Base-by-base conservation (phyloP, 768 basidiomycete species). In the Cubamyces lactineus region DNA sequence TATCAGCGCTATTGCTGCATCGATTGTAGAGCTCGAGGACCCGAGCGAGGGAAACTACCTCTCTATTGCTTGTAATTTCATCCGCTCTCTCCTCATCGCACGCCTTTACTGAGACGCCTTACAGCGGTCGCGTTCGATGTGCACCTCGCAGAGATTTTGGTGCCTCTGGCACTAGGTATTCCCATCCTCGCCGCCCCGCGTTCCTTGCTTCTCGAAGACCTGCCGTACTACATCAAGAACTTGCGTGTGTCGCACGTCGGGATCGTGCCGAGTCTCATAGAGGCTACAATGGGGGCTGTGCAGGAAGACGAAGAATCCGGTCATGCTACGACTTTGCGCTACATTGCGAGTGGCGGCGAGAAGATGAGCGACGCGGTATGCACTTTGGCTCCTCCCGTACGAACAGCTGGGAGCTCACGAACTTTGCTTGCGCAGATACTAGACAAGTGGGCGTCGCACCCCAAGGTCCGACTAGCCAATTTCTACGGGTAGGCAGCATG, bases 111-210 rank as follows among this genome's bases (percentile, higher is more conserved):
- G 38, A 58, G 34, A 17, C 21, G 45, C 26, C 12, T 41, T 39
- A 11, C 61, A 83, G 82, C 82, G 16, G 77, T 82, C 51, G 82
- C 82, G 12, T 83, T 83, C 64, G 82, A 83, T 57, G 82, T 83
- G 0, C 82, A 83, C 67, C 49, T 83, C 28, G 73, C 75, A 5
- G 82, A 83, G 66, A 77, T 79, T 28, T 67, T 82, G 48, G 69
- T 78, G 15, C 70, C 78, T 0, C 70, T 79, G 15, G 74, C 76
- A 12, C 69, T 82, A 11, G 80, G 82, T n/a, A 79, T 80, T 71
- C 74, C 79, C 7, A 67, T 82, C 17, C 59, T 79, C 51, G 78
- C 77, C 56, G 79, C 78, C 13, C 77, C 73, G 38, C 75, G 82
- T 17, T 63, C 69, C 6, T 59, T 75, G 47, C 66, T 76, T 39